These are phyloP conservation scores for Pyrenopolyporus hunteri DNA, from an alignment of 495 filamentous ascomycete species.

Conservation along the genomic window DNA sequence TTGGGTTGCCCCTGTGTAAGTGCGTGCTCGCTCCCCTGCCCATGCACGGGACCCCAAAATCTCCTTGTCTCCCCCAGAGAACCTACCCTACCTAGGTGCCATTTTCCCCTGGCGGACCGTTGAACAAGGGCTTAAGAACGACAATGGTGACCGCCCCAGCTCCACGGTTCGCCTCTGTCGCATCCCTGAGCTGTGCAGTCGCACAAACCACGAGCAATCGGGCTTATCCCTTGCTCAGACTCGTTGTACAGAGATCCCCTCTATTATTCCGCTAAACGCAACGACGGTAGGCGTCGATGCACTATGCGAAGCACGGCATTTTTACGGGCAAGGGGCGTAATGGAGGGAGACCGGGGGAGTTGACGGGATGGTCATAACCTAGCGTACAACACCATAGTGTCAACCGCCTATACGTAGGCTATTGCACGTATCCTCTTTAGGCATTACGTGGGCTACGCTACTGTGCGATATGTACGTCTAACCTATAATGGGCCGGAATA, in stretches of 20 bases:
- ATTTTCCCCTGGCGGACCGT: conserved; percentile 19
- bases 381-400: background rate
- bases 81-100: conserved; percentile 5
- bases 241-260: conserved; percentile 38
- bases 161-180: conserved; percentile 38
- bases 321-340: conserved; percentile 25
- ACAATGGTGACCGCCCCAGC: conserved; percentile 29
- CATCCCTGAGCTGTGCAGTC: conserved; percentile 40
- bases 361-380: conserved; percentile 1
- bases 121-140: conserved; percentile 25
- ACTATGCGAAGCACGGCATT: conserved; percentile 39
- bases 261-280: conserved; percentile 32
- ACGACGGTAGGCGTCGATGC: conserved; percentile 33
- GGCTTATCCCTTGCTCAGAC: conserved; percentile 36
- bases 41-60: conserved; percentile 33
- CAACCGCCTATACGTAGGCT: conserved; percentile 12
- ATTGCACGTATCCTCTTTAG: conserved; percentile 6
- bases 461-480: conserved; percentile 6
- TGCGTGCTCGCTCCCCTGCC: conserved; percentile 34
- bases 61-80: conserved; percentile 13
- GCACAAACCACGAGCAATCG: conserved; percentile 38
- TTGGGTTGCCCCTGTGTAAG: conserved; percentile 23
- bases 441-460: background rate
- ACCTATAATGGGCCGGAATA: conserved; percentile 25
- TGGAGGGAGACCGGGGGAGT: conserved; percentile 20